Conservation (phyloP, 2,329 filamentous ascomycete genomes). For the Exophiala mesophila region DNA sequence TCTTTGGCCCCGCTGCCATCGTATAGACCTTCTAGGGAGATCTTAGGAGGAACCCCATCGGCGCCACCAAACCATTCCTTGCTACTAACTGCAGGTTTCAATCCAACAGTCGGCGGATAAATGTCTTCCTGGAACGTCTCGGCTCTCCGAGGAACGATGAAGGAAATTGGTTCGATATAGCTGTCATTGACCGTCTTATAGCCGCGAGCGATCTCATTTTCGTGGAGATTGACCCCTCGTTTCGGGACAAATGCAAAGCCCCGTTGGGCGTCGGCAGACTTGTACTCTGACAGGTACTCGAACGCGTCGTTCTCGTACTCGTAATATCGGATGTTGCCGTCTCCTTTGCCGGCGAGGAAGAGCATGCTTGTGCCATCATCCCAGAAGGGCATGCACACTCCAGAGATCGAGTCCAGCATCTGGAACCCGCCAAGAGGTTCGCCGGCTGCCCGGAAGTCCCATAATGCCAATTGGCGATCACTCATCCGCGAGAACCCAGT, state of each 20-base stretch:
- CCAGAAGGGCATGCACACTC: constrained; percentile 99
- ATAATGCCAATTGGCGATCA: constrained; percentile 89
- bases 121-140: constrained; percentile 97
- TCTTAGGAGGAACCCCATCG: constrained; percentile 78
- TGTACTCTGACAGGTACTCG: constrained; percentile 94
- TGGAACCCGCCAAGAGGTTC: constrained; percentile 88
- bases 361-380: constrained; percentile 93
- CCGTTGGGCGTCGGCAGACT: constrained; percentile 90
- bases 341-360: constrained; percentile 95
- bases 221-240: constrained; percentile 91
- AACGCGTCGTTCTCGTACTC: constrained; percentile 99
- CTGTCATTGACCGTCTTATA: constrained; percentile 96
- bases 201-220: constrained; percentile 91
- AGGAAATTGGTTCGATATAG: constrained; percentile 95
- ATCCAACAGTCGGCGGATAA: constrained; percentile 77
- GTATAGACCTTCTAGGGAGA: constrained; percentile 88
- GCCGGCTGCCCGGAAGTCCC: constrained; percentile 75
- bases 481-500: constrained; percentile 99
- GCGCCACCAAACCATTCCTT: constrained; percentile 85
- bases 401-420: constrained; percentile 89
- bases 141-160: constrained; percentile 88
- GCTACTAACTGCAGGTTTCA: constrained; percentile 73
- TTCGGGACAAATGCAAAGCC: constrained; percentile 92
- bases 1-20: constrained; percentile 77
- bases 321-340: constrained; percentile 98